Evolutionary conservation across 2,329 filamentous ascomycete genomes (phyloP).

Genomic region (Ceratocystis ficicola): DNA sequence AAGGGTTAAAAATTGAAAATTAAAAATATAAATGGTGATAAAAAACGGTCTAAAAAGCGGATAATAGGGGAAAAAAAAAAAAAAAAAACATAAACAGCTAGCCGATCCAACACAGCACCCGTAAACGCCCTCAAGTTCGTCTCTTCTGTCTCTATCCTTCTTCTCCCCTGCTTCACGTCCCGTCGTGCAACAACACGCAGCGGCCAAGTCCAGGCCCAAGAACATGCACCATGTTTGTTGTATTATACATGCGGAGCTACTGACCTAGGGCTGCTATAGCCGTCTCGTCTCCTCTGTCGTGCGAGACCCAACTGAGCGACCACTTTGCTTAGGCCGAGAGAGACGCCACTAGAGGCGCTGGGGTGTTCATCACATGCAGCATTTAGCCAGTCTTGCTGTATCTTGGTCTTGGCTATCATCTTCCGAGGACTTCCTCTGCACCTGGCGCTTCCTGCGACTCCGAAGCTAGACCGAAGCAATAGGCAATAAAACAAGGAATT

Average conservation of each 20-base stretch:
- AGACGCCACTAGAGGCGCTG: background rate
- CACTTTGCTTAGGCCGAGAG: background rate
- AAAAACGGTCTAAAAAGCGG: background rate
- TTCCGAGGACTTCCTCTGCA: background rate
- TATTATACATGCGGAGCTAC: background rate
- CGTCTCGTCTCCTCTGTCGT: background rate
- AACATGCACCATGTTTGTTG: background rate
- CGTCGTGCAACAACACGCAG: background rate
- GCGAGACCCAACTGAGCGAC: background rate
- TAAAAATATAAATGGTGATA: background rate
- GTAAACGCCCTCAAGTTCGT: conserved; percentile 1
- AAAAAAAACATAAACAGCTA: background rate
- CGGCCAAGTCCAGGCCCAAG: background rate
- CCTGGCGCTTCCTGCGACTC: background rate
- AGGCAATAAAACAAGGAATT: background rate
- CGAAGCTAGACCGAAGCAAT: background rate
- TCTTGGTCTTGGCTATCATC: background rate
- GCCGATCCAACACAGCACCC: background rate
- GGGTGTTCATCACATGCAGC: background rate
- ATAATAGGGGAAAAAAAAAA: background rate
- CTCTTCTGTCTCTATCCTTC: background rate
- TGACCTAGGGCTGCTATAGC: no score
- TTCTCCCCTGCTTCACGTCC: background rate
- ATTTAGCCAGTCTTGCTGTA: background rate
- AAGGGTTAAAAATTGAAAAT: background rate